These are phyloP conservation scores for Plantago lanceolata DNA, from an alignment of 305 asterid genomes.

Conservation along the genomic window DNA sequence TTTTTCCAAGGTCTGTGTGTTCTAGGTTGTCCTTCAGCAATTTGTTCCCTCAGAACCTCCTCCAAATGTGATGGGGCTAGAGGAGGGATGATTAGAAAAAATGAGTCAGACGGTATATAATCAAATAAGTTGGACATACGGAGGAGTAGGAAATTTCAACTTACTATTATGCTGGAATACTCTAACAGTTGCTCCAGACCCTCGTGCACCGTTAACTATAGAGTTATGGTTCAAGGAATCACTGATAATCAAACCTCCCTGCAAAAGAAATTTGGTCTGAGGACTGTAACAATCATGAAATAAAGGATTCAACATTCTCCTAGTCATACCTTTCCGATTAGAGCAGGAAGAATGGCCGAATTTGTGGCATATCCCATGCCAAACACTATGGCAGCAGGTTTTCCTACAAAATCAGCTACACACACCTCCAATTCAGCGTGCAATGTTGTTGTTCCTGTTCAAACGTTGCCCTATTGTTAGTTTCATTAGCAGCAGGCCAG, in stretches of 20 bases:
- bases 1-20: slow-evolving; percentile 99
- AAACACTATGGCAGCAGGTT: slow-evolving; percentile 85
- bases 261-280: slow-evolving; percentile 27
- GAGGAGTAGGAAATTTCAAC: slow-evolving; percentile 23
- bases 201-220: slow-evolving; percentile 97
- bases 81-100: slow-evolving; percentile 27
- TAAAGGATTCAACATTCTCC: slow-evolving; percentile 4
- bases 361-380: slow-evolving; percentile 99
- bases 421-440: slow-evolving; percentile 82
- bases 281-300: slow-evolving; percentile 17
- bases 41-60: slow-evolving; percentile 81
- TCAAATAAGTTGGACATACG: slow-evolving; percentile 8
- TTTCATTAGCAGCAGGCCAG: slow-evolving; percentile 15
- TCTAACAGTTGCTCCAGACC: slow-evolving; percentile 93
- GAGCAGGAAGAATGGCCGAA: slow-evolving; percentile 89
- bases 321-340: slow-evolving; percentile 68
- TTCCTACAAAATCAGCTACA: slow-evolving; percentile 84
- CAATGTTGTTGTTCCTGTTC: slow-evolving; percentile 67
- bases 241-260: slow-evolving; percentile 94
- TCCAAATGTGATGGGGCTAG: slow-evolving; percentile 91
- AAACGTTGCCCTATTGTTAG: slow-evolving; percentile 15
- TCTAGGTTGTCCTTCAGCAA: slow-evolving; percentile 96
- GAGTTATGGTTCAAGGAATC: slow-evolving; percentile 97
- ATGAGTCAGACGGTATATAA: slow-evolving; percentile 2
- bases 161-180: slow-evolving; percentile 97